Conservation (phyloP, 1,284 basidiomycete species). For the Marasmius fiardii region DNA sequence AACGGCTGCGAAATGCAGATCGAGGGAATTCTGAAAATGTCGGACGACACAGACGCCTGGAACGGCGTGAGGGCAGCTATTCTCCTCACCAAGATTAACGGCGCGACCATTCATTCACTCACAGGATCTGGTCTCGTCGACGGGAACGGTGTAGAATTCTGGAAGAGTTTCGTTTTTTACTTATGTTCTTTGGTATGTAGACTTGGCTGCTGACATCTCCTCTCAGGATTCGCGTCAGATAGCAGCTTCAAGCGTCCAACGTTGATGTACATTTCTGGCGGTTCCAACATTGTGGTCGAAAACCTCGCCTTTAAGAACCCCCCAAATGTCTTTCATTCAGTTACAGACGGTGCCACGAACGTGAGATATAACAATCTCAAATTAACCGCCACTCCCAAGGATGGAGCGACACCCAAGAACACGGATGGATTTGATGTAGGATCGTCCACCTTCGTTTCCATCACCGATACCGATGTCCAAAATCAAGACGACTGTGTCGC, state of each 20-base stretch:
- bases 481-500: constrained; percentile 31
- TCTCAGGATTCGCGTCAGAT: constrained; percentile 21
- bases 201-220: neutral
- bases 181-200: neutral
- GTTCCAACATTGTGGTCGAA: constrained; percentile 22
- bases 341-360: constrained; percentile 24
- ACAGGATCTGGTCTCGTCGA: constrained; percentile 26
- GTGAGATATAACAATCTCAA: constrained; percentile 22
- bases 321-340: constrained; percentile 29
- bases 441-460: constrained; percentile 23
- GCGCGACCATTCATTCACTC: constrained; percentile 24
- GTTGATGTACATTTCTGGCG: constrained; percentile 23
- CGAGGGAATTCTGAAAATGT: constrained; percentile 27
- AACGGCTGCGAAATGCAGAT: constrained; percentile 25
- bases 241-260: constrained; percentile 25
- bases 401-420: constrained; percentile 24
- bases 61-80: constrained; percentile 23
- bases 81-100: constrained; percentile 21
- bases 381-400: constrained; percentile 23
- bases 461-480: constrained; percentile 22
- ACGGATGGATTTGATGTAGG: constrained; percentile 29
- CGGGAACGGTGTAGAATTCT: constrained; percentile 27
- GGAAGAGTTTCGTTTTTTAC: constrained; percentile 20
- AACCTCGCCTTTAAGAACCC: constrained; percentile 26
- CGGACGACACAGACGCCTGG: constrained; percentile 25